Base-by-base conservation (phyloP, 2,329 filamentous ascomycete genomes). In the Pestalotiopsis sp. region DNA sequence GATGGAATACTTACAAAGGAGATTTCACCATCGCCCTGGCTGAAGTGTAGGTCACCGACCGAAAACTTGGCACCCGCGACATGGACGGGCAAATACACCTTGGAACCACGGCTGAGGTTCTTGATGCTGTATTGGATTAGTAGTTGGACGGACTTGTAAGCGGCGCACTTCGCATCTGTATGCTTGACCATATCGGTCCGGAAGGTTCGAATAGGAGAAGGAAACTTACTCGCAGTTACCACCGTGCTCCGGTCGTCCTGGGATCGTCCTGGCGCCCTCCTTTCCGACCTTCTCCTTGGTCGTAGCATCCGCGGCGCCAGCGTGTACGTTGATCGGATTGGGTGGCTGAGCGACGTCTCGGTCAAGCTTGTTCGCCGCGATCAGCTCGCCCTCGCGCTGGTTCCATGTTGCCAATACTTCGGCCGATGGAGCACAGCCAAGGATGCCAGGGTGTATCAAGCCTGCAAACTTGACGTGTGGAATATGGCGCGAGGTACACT, bases 381-480 rank as follows among this genome's bases (percentile, higher is more conserved):
- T 95, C 11, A 98, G 86, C 71, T 95, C 92, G 13, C 82, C 91
- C 79, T 98, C 95, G 41, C 95, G 92, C 69, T 84, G 85, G 77
- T 97, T 97, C 95, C 95, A 97, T 65, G 89, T 90, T 0, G 87
- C 88, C 12, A 97, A 88, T 17, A 98, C 84, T 73, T 93, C 90
- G 3, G 89, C 83, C 0, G 93, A 95, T 0, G 95, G 95, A 0
- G 95, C 95, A 76, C 94, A 97, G 20, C 95, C 95, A 11, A 98
- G 84, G 72, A 98, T 97, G 3, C 95, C 95, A 0, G 95, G 95
- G 78, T 97, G 95, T 77, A 97, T 97, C 39, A 97, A 85, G 0
- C 95, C 94, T 0, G 94, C 90, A 77, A 97, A 97, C 57, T 93
- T 91, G 57, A 97, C 94, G 71, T 92, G 91, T 0, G 93, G 93